A percentile compares a stretch with the other conserved stretches of the same genome.
phyloP scores from a whole-genome alignment of 2,329 filamentous ascomycete species.

The Coniella lustricola region DNA sequence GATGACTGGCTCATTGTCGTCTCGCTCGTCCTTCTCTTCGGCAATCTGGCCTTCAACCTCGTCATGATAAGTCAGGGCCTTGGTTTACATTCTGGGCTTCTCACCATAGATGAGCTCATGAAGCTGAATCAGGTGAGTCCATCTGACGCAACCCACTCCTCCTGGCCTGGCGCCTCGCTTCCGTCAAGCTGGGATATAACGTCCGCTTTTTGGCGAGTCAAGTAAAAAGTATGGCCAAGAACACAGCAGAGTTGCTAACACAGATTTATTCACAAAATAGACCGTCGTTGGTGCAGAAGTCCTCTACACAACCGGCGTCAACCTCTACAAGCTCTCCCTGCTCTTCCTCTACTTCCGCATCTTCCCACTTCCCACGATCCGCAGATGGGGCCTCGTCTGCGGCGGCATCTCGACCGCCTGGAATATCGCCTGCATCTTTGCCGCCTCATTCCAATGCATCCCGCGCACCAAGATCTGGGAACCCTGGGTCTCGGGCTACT shows the following conservation, averaged over 20 bases:
- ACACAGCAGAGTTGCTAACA: too few species aligned
- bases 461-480: constrained; percentile 11
- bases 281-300: constrained; percentile 9
- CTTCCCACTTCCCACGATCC: constrained; percentile 4
- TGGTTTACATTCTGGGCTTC: constrained; percentile 4
- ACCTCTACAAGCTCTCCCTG: constrained; percentile 8
- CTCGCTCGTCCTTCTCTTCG: not conserved
- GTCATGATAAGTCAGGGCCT: constrained; percentile 6
- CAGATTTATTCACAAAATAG: not conserved
- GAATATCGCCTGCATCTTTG: constrained; percentile 9
- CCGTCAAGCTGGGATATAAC: too few species aligned
- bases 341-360: constrained; percentile 13
- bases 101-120: constrained; percentile 3
- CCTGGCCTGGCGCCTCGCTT: not conserved
- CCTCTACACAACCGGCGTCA: constrained; percentile 6
- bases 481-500: constrained; percentile 7
- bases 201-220: too few species aligned
- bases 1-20: constrained; percentile 9
- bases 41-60: constrained; percentile 7
- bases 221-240: too few species aligned
- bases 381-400: constrained; percentile 7
- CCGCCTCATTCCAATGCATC: constrained; percentile 7
- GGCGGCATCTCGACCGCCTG: constrained; percentile 7
- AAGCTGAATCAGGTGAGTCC: constrained; percentile 1
- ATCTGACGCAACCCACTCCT: too few species aligned